Percentiles rank a stretch among this genome's conserved stretches.
These are phyloP conservation scores for Serendipita vermifera DNA, from an alignment of 768 basidiomycete species.

Conservation along the genomic window DNA sequence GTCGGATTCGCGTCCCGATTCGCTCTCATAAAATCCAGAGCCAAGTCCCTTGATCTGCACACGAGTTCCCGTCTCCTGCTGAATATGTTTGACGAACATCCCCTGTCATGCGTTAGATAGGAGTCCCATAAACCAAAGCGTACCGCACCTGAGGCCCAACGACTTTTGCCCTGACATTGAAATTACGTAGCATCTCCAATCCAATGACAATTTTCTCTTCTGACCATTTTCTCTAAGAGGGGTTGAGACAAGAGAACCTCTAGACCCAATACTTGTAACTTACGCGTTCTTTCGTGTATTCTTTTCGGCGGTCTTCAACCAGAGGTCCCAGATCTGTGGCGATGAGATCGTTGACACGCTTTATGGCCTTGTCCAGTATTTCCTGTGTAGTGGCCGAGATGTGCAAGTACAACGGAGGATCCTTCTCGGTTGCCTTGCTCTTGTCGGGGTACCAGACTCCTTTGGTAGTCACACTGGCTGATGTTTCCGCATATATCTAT, in stretches of 20 bases:
- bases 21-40: conserved; percentile 87
- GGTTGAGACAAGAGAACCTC: neutral
- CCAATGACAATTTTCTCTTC: conserved; percentile 89
- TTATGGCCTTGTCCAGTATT: conserved; percentile 50
- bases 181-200: conserved; percentile 84
- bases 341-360: conserved; percentile 61
- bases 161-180: conserved; percentile 95
- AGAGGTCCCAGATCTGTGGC: conserved; percentile 64
- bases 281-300: conserved; percentile 54
- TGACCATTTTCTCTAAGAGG: conserved; percentile 79
- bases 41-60: conserved; percentile 96
- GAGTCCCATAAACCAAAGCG: too few relatives aligned
- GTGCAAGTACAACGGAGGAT: conserved; percentile 89
- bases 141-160: conserved; percentile 76
- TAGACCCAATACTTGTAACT: neutral
- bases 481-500: conserved; percentile 85
- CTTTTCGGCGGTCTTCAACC: conserved; percentile 60
- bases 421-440: conserved; percentile 77
- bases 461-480: conserved; percentile 84
- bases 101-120: conserved; percentile 37
- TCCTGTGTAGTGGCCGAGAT: conserved; percentile 66
- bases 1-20: conserved; percentile 76
- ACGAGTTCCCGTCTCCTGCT: conserved; percentile 87
- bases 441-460: conserved; percentile 95
- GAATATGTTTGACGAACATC: conserved; percentile 96